phyloP scores from a whole-genome alignment of 1,284 basidiomycete species.

The Trichosporon coremiiforme region DNA sequence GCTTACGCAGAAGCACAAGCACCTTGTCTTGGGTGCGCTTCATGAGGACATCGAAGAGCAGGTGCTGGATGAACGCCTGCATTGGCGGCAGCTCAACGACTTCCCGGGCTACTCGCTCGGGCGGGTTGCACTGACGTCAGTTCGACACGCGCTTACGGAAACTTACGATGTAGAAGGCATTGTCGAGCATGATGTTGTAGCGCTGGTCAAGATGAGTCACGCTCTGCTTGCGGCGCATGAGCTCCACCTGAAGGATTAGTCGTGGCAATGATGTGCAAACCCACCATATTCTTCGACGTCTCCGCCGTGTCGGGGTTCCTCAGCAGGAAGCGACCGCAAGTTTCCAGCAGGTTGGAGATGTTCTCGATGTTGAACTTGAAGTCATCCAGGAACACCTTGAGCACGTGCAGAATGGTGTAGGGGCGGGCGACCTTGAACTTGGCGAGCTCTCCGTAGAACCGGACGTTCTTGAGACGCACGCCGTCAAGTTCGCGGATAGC shows the following conservation, averaged over 20 bases:
- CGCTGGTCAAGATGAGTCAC: conserved; percentile 89
- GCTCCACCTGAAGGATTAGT: conserved; percentile 69
- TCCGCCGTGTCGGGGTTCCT: conserved; percentile 83
- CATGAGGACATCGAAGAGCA: conserved; percentile 85
- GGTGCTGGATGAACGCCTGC: conserved; percentile 89
- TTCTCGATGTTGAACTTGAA: conserved; percentile 94
- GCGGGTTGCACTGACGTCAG: conserved; percentile 81
- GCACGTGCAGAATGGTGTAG: conserved; percentile 89
- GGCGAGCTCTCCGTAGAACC: conserved; percentile 86
- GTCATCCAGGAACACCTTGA: conserved; percentile 96
- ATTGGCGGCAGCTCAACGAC: conserved; percentile 81
- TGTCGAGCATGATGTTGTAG: conserved; percentile 86
- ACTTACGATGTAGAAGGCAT: conserved; percentile 92
- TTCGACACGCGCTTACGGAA: not conserved
- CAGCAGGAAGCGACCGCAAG: conserved; percentile 89
- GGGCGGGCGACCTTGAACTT: conserved; percentile 93
- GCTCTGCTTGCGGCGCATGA: conserved; percentile 91
- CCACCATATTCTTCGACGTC: conserved; percentile 63
- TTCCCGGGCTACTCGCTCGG: conserved; percentile 81
- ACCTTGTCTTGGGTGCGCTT: conserved; percentile 93
- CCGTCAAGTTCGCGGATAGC: conserved; percentile 85
- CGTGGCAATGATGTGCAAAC: not conserved
- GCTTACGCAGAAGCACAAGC: conserved; percentile 83
- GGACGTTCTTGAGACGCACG: conserved; percentile 84
- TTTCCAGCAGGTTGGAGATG: conserved; percentile 85